Conservation (phyloP, 2,329 filamentous ascomycete species). For the Sarocladium brachiariae region DNA sequence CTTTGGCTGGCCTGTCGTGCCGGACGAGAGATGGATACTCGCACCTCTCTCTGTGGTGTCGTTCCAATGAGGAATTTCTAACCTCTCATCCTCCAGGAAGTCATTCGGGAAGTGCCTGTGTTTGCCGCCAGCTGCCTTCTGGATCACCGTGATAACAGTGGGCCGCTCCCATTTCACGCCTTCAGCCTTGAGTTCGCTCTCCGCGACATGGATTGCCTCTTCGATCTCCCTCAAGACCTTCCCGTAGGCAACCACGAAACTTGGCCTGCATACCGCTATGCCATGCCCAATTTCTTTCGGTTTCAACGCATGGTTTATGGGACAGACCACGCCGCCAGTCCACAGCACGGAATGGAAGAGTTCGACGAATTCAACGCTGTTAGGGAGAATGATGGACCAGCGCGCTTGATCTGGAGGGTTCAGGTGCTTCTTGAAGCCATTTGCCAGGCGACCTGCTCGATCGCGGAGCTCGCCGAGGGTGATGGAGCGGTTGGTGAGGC, state of each 20-base stretch:
- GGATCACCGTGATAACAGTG: conserved; percentile 27
- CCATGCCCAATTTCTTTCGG: conserved; percentile 33
- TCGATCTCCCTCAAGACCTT: conserved; percentile 21
- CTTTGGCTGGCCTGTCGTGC: conserved; percentile 75
- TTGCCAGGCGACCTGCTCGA: conserved; percentile 32
- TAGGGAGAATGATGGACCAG: conserved; percentile 37
- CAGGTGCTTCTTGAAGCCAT: conserved; percentile 27
- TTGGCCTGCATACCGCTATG: conserved; percentile 33
- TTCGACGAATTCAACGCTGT: conserved; percentile 38
- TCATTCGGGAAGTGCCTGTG: conserved; percentile 25
- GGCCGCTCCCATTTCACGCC: conserved; percentile 27
- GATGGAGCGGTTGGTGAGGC: conserved; percentile 36
- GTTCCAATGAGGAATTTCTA: conserved; percentile 28
- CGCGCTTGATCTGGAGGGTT: conserved; percentile 27
- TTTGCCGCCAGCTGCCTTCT: conserved; percentile 9
- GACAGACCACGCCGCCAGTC: conserved; percentile 31
- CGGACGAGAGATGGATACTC: conserved; percentile 38
- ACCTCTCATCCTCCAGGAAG: conserved; percentile 22
- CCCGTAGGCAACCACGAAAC: conserved; percentile 34
- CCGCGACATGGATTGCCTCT: conserved; percentile 27
- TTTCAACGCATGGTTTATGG: conserved; percentile 33
- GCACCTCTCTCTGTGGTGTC: conserved; percentile 28
- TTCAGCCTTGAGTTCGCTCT: conserved; percentile 17
- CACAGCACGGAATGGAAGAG: conserved; percentile 34
- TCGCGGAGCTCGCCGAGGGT: conserved; percentile 35